Percentiles rank a stretch among this genome's conserved stretches.
Conservation (phyloP, 257 asterid species). For the Nicotiana attenuata region DNA sequence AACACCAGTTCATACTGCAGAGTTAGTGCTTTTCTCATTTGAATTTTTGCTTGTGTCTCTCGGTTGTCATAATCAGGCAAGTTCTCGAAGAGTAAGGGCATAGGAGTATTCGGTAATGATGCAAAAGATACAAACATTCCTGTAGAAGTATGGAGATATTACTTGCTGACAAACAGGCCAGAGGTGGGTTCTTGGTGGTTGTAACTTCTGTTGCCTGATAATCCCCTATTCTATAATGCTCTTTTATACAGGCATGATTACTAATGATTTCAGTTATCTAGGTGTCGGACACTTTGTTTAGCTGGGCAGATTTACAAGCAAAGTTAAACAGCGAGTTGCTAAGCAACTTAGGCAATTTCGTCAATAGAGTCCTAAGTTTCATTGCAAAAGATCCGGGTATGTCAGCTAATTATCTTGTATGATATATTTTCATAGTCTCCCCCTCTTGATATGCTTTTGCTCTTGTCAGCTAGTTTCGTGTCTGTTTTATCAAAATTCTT, state of each 20-base stretch:
- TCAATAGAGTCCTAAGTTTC: conserved; percentile 87
- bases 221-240: not conserved
- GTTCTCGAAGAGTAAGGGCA: conserved; percentile 86
- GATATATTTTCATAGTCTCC: not conserved
- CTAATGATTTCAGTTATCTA: conserved; percentile 14
- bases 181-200: conserved; percentile 47
- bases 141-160: conserved; percentile 95
- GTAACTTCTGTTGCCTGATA: conserved; percentile 7
- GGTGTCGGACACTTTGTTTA: conserved; percentile 83
- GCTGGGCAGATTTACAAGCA: conserved; percentile 89
- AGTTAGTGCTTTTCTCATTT: not conserved
- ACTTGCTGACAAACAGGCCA: conserved; percentile 80
- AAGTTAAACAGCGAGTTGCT: conserved; percentile 75
- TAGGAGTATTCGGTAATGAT: conserved; percentile 95
- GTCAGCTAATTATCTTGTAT: not conserved
- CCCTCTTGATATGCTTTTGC: not conserved
- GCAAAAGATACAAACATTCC: conserved; percentile 74
- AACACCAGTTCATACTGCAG: not conserved
- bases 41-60: not conserved
- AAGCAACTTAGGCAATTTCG: conserved; percentile 75
- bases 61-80: conserved; percentile 44
- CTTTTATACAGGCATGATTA: not conserved
- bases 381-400: conserved; percentile 81
- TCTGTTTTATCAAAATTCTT: not conserved
- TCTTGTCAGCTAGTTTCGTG: not conserved